phyloP scores from a whole-genome alignment of 345 rosid species.

The Mallotus nudiflorus region DNA sequence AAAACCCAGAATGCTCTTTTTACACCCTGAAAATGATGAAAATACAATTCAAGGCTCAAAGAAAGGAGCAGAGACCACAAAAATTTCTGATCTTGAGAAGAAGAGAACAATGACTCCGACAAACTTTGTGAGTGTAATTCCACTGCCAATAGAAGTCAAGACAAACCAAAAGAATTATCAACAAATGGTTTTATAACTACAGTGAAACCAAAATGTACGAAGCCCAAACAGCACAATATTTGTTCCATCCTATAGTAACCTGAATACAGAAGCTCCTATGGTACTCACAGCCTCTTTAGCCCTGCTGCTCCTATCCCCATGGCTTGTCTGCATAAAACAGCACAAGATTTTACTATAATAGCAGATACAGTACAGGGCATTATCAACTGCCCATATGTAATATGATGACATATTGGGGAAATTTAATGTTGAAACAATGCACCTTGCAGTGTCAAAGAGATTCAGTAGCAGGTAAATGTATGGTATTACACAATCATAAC shows the following conservation, averaged over 20 bases:
- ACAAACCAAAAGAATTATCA: background rate
- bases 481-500: background rate
- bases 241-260: too few species aligned
- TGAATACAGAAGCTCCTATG: slow-evolving; percentile 32
- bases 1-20: slow-evolving; percentile 15
- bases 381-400: background rate
- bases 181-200: background rate
- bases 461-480: background rate
- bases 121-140: slow-evolving; percentile 89
- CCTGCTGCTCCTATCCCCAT: slow-evolving; percentile 20
- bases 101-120: slow-evolving; percentile 86
- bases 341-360: background rate
- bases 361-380: background rate
- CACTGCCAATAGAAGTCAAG: slow-evolving; percentile 46
- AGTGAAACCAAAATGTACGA: background rate
- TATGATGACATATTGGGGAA: background rate
- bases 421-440: background rate
- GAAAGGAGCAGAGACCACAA: slow-evolving; percentile 60
- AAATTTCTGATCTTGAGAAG: slow-evolving; percentile 85
- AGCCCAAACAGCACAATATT: too few species aligned
- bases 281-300: slow-evolving; percentile 24
- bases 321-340: slow-evolving; percentile 6
- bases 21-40: background rate
- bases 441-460: background rate
- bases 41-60: slow-evolving; percentile 11